Percentiles rank a stretch among this genome's conserved stretches.
Evolutionary conservation across 352 stramenopile species (phyloP).

Genomic region (Phytophthora megakarya): DNA sequence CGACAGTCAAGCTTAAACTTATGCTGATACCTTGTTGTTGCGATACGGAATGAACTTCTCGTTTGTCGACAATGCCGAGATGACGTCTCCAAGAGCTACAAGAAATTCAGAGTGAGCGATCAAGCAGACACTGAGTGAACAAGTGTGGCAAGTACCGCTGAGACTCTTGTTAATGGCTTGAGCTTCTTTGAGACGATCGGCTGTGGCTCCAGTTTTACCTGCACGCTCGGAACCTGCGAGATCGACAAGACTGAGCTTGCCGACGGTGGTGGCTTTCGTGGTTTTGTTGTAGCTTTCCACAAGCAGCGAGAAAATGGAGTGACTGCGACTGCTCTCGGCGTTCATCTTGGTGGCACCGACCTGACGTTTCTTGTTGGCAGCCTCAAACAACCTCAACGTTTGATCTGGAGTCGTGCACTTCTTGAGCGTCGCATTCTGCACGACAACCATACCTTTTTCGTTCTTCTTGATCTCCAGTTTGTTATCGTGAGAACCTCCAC

Average conservation of each 20-base stretch:
- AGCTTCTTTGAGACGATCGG: conserved; percentile 85
- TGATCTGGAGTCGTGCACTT: conserved; percentile 67
- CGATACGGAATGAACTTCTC: conserved; percentile 95
- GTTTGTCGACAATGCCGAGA: conserved; percentile 88
- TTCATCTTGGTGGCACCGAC: conserved; percentile 94
- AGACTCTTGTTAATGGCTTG: conserved; percentile 93
- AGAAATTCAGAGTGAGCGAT: background rate
- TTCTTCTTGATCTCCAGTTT: conserved; percentile 96
- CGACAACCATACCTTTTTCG: conserved; percentile 91
- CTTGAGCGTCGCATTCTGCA: conserved; percentile 88
- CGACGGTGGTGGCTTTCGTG: conserved; percentile 80
- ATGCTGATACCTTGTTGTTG: conserved; percentile 87
- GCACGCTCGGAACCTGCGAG: conserved; percentile 88
- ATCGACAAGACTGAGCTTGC: conserved; percentile 90
- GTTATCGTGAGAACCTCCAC: conserved; percentile 40
- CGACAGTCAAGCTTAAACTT: too few relatives aligned
- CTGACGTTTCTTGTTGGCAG: conserved; percentile 89
- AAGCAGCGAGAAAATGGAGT: conserved; percentile 91
- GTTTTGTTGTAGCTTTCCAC: conserved; percentile 91
- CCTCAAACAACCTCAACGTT: conserved; percentile 86
- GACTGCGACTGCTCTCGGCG: conserved; percentile 87
- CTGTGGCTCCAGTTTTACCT: conserved; percentile 86
- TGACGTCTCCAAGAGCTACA: conserved; percentile 90
- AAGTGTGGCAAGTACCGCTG: conserved; percentile 57
- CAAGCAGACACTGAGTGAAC: background rate